Base-by-base conservation (phyloP, 73 alveolate genomes). In the Paramecium octaurelia region DNA sequence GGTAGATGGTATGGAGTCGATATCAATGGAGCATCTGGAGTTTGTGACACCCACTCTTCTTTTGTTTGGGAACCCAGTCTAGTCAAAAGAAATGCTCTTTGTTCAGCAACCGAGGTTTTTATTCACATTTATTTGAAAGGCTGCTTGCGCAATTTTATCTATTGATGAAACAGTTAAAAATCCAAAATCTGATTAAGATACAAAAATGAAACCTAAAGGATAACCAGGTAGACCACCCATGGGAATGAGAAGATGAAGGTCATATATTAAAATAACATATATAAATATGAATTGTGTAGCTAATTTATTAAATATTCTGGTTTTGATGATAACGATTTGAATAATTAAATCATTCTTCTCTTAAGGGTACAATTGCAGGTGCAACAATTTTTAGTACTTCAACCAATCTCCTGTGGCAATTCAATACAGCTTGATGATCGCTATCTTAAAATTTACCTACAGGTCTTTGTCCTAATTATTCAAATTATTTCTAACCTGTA, bases 1-100 rank as follows among this genome's bases (percentile, higher is more conserved):
- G 97, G 97, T 14, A 80, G 97, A 75, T 97, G 99, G 99, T 95
- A 50, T 80, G 99, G 99, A 58, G 99, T 98, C 73, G 99, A 98
- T 93, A 96, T 96, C 18, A 68, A 50, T 86, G 94, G 92, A 85
- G 20, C 36, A 35, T 46, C 88, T 35, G 96, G 96, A 77, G 94
- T 96, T 35, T 85, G 95, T 85, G 97, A 96, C 70, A 95, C 97
- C 34, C 96, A 87, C 86, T 92, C 84, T n/a, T 60, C 86, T 23
- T 94, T 93, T 92, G 96, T 96, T 29, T 96, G 99, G 99, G 98
- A 92, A 85, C 98, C 98, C 14, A 68, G 95, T 14, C 70, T 95
- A 23, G 97, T 96, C 43, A 96, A 96, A 77, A 92, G 93, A 58
- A 96, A 96, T 77, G 98, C 98, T 54, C 46, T 96, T 34, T 86